Conservation (phyloP, 805 yeast genomes). For the Saturnispora sekii region DNA sequence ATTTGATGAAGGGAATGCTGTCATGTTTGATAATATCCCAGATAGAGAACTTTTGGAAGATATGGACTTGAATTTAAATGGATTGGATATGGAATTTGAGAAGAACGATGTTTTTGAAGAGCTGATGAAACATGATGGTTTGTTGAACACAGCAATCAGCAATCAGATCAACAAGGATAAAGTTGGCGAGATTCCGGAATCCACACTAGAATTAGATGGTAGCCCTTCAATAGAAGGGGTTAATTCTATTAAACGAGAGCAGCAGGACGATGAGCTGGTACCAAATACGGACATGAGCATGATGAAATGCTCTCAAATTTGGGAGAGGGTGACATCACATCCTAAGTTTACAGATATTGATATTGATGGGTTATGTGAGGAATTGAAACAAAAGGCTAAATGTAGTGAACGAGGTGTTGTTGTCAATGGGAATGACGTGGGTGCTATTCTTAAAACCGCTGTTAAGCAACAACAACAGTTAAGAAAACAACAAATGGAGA, state of each 20-base stretch:
- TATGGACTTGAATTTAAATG: constrained; percentile 1
- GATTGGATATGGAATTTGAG: constrained; percentile 9
- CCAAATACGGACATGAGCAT: constrained; percentile 56
- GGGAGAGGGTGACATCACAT: constrained; percentile 94
- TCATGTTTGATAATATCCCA: constrained; percentile 9
- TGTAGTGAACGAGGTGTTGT: constrained; percentile 93
- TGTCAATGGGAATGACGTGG: constrained; percentile 71
- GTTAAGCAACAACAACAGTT: constrained; percentile 4
- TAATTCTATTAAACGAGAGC: no score
- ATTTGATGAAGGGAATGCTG: constrained; percentile 6
- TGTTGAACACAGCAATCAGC: not conserved
- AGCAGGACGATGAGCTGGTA: constrained; percentile 32
- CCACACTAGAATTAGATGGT: no score
- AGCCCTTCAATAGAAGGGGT: constrained; percentile 19
- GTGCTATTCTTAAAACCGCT: constrained; percentile 30
- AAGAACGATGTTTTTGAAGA: constrained; percentile 11
- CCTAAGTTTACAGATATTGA: constrained; percentile 90
- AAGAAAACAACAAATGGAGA: not conserved
- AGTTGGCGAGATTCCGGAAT: no score
- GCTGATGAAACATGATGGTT: constrained; percentile 2
- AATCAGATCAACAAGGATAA: constrained; percentile 5
- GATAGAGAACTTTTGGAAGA: constrained; percentile 7
- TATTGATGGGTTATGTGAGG: constrained; percentile 86
- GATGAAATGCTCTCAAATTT: constrained; percentile 79
- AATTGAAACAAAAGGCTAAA: constrained; percentile 85